A percentile compares a stretch with the other conserved stretches of the same genome.
phyloP scores from a whole-genome alignment of 2,329 filamentous ascomycete species.

The Fusarium domesticum region DNA sequence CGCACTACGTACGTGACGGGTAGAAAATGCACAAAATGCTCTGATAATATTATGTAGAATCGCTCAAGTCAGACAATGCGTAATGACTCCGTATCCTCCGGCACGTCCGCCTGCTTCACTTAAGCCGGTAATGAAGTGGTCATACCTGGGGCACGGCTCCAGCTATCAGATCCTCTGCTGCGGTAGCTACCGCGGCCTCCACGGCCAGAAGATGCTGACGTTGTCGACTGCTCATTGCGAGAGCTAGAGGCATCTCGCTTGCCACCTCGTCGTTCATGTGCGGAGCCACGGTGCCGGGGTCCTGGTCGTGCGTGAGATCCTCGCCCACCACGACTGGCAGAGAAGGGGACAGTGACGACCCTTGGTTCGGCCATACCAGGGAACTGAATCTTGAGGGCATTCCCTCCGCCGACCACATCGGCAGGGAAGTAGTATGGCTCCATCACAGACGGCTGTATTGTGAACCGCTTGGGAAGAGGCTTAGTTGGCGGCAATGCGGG shows the following conservation, averaged over 20 bases:
- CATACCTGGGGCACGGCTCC: conserved; percentile 36
- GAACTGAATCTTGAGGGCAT: conserved; percentile 40
- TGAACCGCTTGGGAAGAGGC: conserved; percentile 51
- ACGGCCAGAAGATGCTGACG: conserved; percentile 25
- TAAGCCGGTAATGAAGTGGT: conserved; percentile 27
- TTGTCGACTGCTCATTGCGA: conserved; percentile 27
- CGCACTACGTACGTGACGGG: not conserved
- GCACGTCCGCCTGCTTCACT: conserved; percentile 1
- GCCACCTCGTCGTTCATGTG: conserved; percentile 31
- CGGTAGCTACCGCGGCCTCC: conserved; percentile 41
- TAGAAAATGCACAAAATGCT: conserved; percentile 13
- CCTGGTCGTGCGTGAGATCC: conserved; percentile 25
- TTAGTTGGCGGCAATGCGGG: conserved; percentile 54
- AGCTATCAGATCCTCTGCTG: conserved; percentile 40
- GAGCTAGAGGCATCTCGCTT: conserved; percentile 35
- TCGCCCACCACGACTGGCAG: conserved; percentile 33
- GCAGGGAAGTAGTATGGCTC: conserved; percentile 36
- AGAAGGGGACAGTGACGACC: conserved; percentile 38
- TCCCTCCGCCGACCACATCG: conserved; percentile 35
- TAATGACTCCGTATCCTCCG: conserved; percentile 7
- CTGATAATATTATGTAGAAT: conserved; percentile 23
- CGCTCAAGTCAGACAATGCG: conserved; percentile 8
- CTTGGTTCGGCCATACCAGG: conserved; percentile 42
- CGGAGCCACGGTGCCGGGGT: conserved; percentile 32
- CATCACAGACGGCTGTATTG: conserved; percentile 38